Conservation (phyloP, 768 basidiomycete species). For the Macrocybe gigantea region DNA sequence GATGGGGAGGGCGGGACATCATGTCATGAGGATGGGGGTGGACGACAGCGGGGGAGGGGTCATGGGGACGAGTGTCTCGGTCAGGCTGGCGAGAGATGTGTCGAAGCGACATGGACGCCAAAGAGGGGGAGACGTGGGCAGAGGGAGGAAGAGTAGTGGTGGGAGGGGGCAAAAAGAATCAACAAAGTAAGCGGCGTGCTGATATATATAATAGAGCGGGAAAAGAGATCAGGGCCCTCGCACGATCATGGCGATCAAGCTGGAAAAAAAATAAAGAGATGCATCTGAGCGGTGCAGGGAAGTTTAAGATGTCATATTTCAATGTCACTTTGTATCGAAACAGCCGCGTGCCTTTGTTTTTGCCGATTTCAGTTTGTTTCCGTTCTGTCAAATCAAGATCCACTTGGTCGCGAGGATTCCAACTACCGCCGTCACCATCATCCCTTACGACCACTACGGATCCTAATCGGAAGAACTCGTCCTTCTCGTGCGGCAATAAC, state of each 20-base stretch:
- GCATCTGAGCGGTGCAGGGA: constrained; percentile 36
- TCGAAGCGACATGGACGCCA: constrained; percentile 44
- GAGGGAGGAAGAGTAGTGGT: constrained; percentile 30
- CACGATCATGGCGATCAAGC: constrained; percentile 65
- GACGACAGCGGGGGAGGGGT: constrained; percentile 33
- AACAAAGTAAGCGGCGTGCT: constrained; percentile 33
- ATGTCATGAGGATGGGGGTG: constrained; percentile 25
- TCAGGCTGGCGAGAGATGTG: constrained; percentile 56
- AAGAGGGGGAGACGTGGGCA: constrained; percentile 16
- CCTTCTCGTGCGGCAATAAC: background rate
- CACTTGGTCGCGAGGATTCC: background rate
- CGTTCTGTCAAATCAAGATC: constrained; percentile 21
- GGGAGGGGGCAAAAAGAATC: constrained; percentile 45
- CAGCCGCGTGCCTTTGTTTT: constrained; percentile 55
- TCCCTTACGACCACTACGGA: constrained; percentile 16
- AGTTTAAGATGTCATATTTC: constrained; percentile 36
- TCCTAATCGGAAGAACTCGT: constrained; percentile 10
- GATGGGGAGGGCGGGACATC: constrained; percentile 28
- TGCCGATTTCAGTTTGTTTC: constrained; percentile 41
- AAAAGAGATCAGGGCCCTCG: constrained; percentile 43
- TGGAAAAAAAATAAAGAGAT: constrained; percentile 31
- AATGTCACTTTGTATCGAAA: constrained; percentile 38
- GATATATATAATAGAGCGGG: constrained; percentile 52
- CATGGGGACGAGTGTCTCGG: constrained; percentile 61
- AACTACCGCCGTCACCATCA: constrained; percentile 3